phyloP scores from a whole-genome alignment of 257 asterid genomes.

The Solanum acaule region DNA sequence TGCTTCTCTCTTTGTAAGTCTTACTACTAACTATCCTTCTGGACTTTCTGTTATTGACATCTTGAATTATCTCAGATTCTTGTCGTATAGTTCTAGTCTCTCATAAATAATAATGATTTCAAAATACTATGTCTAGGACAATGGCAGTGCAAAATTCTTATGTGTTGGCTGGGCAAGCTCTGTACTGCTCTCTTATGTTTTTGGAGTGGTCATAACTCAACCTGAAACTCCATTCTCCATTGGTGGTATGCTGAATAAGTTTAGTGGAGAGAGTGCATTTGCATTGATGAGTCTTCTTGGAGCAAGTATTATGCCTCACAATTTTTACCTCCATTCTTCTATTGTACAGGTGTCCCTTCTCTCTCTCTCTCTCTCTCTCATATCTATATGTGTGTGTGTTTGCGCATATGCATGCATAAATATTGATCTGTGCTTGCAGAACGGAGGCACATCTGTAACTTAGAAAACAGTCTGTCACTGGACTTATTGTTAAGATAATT shows the following conservation, averaged over 20 bases:
- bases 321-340: slow-evolving; percentile 90
- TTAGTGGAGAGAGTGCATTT: slow-evolving; percentile 79
- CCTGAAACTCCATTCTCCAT: slow-evolving; percentile 50
- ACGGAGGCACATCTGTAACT: background rate
- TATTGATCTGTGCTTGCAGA: background rate
- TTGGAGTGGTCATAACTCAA: slow-evolving; percentile 58
- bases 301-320: slow-evolving; percentile 93
- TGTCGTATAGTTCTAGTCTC: background rate
- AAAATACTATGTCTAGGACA: slow-evolving; percentile 39
- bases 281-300: slow-evolving; percentile 92
- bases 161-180: slow-evolving; percentile 48
- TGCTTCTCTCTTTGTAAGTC: slow-evolving; percentile 55
- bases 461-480: background rate
- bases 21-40: background rate
- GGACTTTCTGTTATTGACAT: background rate
- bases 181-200: slow-evolving; percentile 42
- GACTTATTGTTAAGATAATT: background rate
- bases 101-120: slow-evolving; percentile 1
- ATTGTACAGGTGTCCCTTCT: slow-evolving; percentile 61
- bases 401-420: background rate
- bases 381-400: background rate
- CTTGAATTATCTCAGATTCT: background rate
- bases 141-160: slow-evolving; percentile 47
- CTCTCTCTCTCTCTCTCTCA: background rate
- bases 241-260: slow-evolving; percentile 49